A percentile compares a stretch with the other conserved stretches of the same genome.
Evolutionary conservation across 768 basidiomycete species (phyloP).

Genomic region (Melanogaster broomeanus): DNA sequence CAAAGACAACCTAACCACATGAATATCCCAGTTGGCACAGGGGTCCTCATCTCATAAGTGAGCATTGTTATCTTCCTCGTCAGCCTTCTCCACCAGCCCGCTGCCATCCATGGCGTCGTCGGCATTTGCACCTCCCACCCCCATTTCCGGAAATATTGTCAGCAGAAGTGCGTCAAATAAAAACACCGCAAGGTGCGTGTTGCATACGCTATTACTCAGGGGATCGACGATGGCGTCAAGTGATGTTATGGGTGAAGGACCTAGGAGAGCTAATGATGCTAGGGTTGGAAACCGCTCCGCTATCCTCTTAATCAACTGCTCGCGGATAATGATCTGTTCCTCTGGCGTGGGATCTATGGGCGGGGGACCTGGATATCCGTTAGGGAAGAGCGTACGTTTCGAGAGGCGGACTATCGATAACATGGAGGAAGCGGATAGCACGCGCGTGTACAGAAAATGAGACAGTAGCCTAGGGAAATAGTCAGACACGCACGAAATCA

Average conservation of each 20-base stretch:
- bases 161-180: conserved; percentile 73
- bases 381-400: conserved; percentile 81
- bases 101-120: not conserved
- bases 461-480: conserved; percentile 59
- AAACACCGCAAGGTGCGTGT: conserved; percentile 74
- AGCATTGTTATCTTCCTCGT: not conserved
- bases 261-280: conserved; percentile 52
- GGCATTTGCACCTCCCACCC: conserved; percentile 18
- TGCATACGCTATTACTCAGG: conserved; percentile 65
- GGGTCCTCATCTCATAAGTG: too few relatives aligned
- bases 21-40: too few relatives aligned
- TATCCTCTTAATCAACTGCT: conserved; percentile 41
- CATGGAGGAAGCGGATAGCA: conserved; percentile 55
- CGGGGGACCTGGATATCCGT: conserved; percentile 79
- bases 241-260: conserved; percentile 49
- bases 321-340: conserved; percentile 65
- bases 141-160: conserved; percentile 78
- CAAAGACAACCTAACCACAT: conserved; percentile 9
- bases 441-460: conserved; percentile 57
- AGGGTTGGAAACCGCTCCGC: conserved; percentile 38
- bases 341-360: conserved; percentile 75
- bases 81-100: not conserved
- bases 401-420: conserved; percentile 53
- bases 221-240: conserved; percentile 60
- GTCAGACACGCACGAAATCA: conserved; percentile 8